Base-by-base conservation (phyloP, 2,329 filamentous ascomycete genomes). In the Didymella lethalis region DNA sequence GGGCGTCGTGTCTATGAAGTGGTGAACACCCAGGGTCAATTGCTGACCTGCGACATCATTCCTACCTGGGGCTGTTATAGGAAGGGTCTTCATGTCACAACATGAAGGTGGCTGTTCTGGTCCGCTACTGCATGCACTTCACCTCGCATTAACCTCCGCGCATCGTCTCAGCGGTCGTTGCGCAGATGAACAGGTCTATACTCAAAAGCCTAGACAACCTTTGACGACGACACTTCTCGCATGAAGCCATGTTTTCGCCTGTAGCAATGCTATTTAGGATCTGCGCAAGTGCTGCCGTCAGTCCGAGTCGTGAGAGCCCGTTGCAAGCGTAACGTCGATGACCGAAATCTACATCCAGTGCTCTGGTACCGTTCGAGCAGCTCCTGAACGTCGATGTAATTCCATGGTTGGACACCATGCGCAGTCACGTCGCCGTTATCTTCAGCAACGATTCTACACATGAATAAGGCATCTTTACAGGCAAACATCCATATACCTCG, bases 201-300 rank as follows among this genome's bases (percentile, higher is more conserved):
- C 10, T 2, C 7, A 25, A 25, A 28, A 7, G 25, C n/a, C 44
- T 7, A 43, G 34, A 54, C 32, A 16, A 28, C 16, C 28, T 38
- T 40, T 56, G 46, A 49, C 46, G 46, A 49, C 40, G 38, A 7
- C 23, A 46, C 46, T 38, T 7, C 29, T 46, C 41, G 18, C 34
- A 38, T 45, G 29, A 44, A 40, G 46, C 25, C 23, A 36, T 43
- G 28, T 12, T 23, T 36, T 20, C 45, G 52, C 16, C 18, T 31
- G 29, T 26, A 16, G 32, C 46, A 49, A 45, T 31, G 46, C 44
- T 25, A 7, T 16, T 4, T 18, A 16, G 18, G 41, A 41, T 36
- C 32, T 36, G 5, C 32, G 32, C 32, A 36, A 16, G 32, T 20
- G 36, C 36, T 18, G 36, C 36, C n/a, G 36, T 38, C n/a, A 10